phyloP scores from a whole-genome alignment of 768 basidiomycete genomes.

The Termitomyces sp. region DNA sequence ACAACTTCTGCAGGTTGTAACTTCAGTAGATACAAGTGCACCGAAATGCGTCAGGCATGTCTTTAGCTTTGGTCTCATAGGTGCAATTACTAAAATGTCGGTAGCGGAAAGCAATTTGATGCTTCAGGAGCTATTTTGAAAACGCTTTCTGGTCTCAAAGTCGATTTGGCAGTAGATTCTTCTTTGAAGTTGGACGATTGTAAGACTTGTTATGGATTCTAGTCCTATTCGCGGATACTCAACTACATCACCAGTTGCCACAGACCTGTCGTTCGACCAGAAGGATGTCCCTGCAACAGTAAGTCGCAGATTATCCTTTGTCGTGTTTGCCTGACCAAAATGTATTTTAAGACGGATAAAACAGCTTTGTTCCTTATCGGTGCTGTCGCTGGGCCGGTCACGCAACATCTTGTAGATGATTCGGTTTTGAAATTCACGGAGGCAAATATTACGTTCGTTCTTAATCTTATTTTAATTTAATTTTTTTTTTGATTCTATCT shows the following conservation, averaged over 20 bases:
- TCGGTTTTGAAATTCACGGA: conserved; percentile 47
- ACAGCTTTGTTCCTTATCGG: conserved; percentile 63
- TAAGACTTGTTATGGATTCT: conserved; percentile 22
- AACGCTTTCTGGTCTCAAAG: conserved; percentile 53
- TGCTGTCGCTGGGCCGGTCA: conserved; percentile 62
- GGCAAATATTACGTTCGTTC: conserved; percentile 52
- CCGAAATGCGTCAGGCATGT: conserved; percentile 56
- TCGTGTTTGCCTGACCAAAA: not conserved
- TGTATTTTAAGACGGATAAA: conserved; percentile 46
- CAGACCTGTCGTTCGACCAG: conserved; percentile 54
- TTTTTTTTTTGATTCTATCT: not conserved
- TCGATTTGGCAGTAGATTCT: conserved; percentile 51
- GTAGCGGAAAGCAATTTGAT: conserved; percentile 63
- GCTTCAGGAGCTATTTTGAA: conserved; percentile 54
- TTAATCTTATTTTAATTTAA: not conserved
- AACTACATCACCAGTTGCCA: conserved; percentile 33
- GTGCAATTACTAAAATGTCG: conserved; percentile 2
- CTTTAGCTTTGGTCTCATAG: not conserved
- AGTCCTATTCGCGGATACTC: not conserved
- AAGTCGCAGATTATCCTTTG: conserved; percentile 13
- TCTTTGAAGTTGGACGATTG: conserved; percentile 62
- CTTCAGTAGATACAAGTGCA: conserved; percentile 43
- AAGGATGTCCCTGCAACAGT: conserved; percentile 49
- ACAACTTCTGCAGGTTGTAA: conserved; percentile 36
- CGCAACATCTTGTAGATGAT: conserved; percentile 58